Conservation (phyloP, 768 basidiomycete genomes). For the Lyophyllum semitale region DNA sequence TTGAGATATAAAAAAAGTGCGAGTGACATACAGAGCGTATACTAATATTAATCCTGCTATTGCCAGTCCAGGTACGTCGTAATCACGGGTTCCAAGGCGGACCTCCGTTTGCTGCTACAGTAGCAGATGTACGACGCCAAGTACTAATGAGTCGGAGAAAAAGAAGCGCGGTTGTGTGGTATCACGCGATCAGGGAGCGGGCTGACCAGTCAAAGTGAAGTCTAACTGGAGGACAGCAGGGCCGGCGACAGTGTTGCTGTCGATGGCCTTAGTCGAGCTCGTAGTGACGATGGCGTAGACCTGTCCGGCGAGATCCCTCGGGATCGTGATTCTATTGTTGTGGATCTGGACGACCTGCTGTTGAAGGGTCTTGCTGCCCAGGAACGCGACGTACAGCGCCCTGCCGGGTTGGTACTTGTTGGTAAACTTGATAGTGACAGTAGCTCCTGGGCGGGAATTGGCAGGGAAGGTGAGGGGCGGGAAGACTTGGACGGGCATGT, state of each 20-base stretch:
- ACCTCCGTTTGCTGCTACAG: no score
- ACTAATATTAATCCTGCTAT: no score
- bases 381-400: constrained; percentile 10
- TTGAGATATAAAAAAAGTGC: no score
- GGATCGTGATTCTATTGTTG: constrained; percentile 10
- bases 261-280: constrained; percentile 7
- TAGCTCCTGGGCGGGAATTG: constrained; percentile 7
- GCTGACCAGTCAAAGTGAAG: constrained; percentile 2
- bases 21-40: no score
- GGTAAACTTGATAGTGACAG: constrained; percentile 7
- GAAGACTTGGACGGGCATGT: constrained; percentile 50
- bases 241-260: constrained; percentile 13
- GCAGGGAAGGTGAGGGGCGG: constrained; percentile 38
- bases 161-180: no score
- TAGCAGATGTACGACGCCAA: no score
- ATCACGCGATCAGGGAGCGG: no score
- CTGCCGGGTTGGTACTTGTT: not conserved
- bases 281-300: constrained; percentile 12
- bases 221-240: constrained; percentile 13
- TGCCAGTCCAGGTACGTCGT: no score
- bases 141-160: no score
- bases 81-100: no score
- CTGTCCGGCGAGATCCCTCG: constrained; percentile 7
- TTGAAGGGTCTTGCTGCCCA: constrained; percentile 1
- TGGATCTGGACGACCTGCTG: constrained; percentile 8